These are phyloP conservation scores for Juncus effusus DNA, from an alignment of 176 grass and related monocot species.

Conservation along the genomic window DNA sequence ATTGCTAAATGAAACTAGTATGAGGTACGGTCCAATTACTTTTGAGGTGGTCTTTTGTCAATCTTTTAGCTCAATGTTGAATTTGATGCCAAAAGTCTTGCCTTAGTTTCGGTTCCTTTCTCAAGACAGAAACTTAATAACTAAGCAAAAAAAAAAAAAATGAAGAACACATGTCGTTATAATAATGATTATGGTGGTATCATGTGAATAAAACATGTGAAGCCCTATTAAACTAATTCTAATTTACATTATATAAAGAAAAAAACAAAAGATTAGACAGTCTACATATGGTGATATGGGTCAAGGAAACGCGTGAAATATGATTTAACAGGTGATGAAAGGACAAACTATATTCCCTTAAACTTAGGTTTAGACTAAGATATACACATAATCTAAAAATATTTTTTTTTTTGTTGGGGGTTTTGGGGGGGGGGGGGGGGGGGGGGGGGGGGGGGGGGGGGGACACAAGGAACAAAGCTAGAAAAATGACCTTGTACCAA, in stretches of 20 bases:
- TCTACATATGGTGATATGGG: not conserved
- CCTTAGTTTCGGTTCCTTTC: conserved; percentile 7
- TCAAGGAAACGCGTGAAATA: not conserved
- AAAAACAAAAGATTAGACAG: not conserved
- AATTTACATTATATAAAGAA: not conserved
- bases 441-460: not conserved
- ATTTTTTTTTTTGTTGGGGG: not conserved
- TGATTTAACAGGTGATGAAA: not conserved
- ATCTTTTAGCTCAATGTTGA: no score
- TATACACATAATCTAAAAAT: no score
- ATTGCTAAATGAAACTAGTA: no score
- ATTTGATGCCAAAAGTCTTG: not conserved
- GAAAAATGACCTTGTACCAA: conserved; percentile 1
- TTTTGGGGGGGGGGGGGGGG: not conserved
- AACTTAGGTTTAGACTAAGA: no score
- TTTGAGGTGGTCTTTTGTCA: no score
- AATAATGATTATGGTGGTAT: no score
- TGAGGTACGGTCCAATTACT: no score
- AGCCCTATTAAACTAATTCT: no score
- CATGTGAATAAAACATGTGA: no score
- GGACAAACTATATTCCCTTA: no score
- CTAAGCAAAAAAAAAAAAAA: conserved; percentile 1
- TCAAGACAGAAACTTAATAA: conserved; percentile 18
- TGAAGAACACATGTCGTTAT: not conserved
- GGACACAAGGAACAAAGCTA: not conserved